Base-by-base conservation (phyloP, 1,139 yeast species). In the Trichomonascaceae sp. region DNA sequence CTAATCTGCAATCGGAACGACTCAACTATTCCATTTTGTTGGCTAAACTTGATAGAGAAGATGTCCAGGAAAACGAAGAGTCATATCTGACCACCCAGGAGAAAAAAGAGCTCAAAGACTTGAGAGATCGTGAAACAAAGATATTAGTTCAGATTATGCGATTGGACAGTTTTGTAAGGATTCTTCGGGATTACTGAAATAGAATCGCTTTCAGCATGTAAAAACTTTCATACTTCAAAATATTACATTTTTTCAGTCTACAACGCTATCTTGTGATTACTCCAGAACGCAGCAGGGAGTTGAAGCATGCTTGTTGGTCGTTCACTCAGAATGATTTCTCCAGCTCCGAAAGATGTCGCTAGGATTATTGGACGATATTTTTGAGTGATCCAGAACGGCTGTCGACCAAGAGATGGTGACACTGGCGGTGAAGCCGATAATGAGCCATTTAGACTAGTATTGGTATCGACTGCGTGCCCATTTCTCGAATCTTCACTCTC, bases 21-120 rank as follows among this genome's bases (percentile, higher is more conserved):
- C 69, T 70, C 30, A 85, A 83, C 50, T 83, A 89, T 66, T 75
- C 79, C 49, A 82, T 85, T 13, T 76, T 93, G 55, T 74, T 91
- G 56, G 84, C 84, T 19, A 91, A 91, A 67, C 83, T 91, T 56
- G 86, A 85, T 59, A 80, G 98, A 69, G 96, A 87, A 58, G 98
- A 93, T 67, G 97, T 93, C 36, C 83, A 82, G 65, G 96, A 95
- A 1, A 81, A 81, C 60, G 96, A 89, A 67, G 81, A 80, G 38
- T 88, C 86, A 62, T 77, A 86, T 57, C 73, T 93, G 52, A 74
- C 90, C 50, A 84, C 85, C 12, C 80, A 85, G 51, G 99, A 93
- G 68, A 74, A 87, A 60, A 78, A 81, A 57, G 91, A 87, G 58
- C 74, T 90, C 62, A 81, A 81, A 57, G 75, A 75, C 60, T 77